phyloP scores from a whole-genome alignment of 768 basidiomycete genomes.

The Lentinula raphanica region DNA sequence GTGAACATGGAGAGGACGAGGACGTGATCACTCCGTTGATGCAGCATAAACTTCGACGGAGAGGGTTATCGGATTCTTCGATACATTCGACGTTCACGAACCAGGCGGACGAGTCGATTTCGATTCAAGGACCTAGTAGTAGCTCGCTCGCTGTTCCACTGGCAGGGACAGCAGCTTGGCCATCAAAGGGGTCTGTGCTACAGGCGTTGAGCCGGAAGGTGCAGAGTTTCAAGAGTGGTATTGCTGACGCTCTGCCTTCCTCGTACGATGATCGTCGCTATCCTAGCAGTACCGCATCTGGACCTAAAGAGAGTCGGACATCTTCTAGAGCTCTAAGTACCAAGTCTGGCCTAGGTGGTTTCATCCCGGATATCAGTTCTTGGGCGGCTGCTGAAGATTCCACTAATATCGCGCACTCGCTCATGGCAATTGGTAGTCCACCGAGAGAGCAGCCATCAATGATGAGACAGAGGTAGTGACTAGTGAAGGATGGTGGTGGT shows the following conservation, averaged over 20 bases:
- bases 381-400: constrained; percentile 28
- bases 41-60: constrained; percentile 62
- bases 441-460: constrained; percentile 2
- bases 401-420: neutral
- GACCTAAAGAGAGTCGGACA: neutral
- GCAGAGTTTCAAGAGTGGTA: constrained; percentile 35
- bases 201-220: constrained; percentile 50
- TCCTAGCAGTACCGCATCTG: neutral
- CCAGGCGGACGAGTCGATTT: constrained; percentile 35
- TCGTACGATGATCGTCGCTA: neutral
- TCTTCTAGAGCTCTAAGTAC: constrained; percentile 8
- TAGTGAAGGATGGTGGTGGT: neutral
- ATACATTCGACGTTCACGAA: constrained; percentile 80
- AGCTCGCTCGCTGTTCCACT: neutral
- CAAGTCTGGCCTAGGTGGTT: constrained; percentile 11
- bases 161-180: constrained; percentile 4
- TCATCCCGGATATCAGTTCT: constrained; percentile 20
- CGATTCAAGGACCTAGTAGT: neutral
- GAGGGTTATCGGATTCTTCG: constrained; percentile 89
- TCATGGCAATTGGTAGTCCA: constrained; percentile 5
- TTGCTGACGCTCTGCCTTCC: neutral
- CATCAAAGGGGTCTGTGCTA: constrained; percentile 41
- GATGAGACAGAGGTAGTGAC: neutral
- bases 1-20: constrained; percentile 34
- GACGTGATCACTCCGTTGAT: constrained; percentile 49